Conservation (phyloP, 257 asterid species). For the Fraxinus cuspidata region DNA sequence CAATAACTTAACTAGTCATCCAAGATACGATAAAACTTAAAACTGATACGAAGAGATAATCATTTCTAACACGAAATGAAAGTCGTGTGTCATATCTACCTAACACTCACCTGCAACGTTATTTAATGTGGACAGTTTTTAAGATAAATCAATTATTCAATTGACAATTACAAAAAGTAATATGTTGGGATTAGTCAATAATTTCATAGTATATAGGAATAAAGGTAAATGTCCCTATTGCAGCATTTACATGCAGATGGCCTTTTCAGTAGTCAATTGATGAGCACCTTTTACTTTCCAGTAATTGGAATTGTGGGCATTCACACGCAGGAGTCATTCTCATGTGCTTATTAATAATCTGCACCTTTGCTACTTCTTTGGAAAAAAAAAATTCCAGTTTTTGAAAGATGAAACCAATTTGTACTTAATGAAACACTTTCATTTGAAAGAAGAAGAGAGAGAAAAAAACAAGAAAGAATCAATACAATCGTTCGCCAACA, state of each 20-base stretch:
- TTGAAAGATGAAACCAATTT: not conserved
- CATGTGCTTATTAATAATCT: not conserved
- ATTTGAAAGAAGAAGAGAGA: no score
- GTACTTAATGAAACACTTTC: no score
- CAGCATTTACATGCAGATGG: no score
- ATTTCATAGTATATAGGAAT: not conserved
- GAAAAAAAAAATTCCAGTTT: conserved; percentile 27
- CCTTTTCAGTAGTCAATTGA: no score
- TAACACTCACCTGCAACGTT: not conserved
- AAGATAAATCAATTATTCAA: not conserved
- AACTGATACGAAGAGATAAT: no score
- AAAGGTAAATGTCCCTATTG: no score
- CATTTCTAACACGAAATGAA: not conserved
- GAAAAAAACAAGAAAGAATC: no score
- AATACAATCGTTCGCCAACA: no score
- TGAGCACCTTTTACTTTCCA: not conserved
- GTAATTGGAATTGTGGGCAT: not conserved
- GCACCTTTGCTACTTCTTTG: conserved; percentile 32
- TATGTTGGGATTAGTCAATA: not conserved
- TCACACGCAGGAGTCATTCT: not conserved
- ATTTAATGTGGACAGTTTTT: not conserved
- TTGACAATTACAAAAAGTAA: not conserved
- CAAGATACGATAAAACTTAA: no score
- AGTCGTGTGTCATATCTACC: not conserved
- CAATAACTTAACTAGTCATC: not conserved